Conservation (phyloP, 495 filamentous ascomycete species). For the Talaromyces borbonicus region DNA sequence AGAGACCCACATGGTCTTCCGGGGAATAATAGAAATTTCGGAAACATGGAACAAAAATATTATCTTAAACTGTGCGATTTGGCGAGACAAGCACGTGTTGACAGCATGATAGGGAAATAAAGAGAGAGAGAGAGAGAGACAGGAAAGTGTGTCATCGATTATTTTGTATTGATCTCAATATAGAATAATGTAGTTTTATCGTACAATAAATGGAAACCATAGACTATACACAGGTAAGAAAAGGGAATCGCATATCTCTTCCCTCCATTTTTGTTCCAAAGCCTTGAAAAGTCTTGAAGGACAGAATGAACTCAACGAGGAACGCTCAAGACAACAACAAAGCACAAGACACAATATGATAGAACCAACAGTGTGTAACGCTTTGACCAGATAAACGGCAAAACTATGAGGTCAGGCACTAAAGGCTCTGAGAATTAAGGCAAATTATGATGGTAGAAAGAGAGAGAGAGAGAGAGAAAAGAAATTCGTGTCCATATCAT, state of each 20-base stretch:
- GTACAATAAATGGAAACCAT: neutral
- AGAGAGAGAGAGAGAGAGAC: neutral
- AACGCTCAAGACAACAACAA: too few species aligned
- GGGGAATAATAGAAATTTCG: too few species aligned
- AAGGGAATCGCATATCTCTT: neutral
- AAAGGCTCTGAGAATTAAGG: neutral
- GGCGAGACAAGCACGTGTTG: too few species aligned
- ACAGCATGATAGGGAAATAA: neutral
- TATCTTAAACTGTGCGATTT: too few species aligned
- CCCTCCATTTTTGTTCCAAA: neutral
- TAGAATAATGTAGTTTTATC: neutral
- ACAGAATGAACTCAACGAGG: constrained; percentile 1
- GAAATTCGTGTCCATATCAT: constrained; percentile 6
- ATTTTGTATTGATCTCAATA: too few species aligned
- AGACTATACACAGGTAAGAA: neutral
- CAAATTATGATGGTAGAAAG: neutral
- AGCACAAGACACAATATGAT: too few species aligned
- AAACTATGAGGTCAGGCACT: too few species aligned
- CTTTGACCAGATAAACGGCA: too few species aligned
- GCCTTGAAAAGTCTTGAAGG: neutral
- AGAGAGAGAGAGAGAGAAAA: neutral
- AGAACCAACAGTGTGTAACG: too few species aligned
- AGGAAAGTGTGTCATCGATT: too few species aligned
- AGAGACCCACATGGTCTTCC: too few species aligned
- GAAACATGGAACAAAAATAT: too few species aligned